Conservation (phyloP, 352 stramenopile genomes). For the Globisporangium iwayamae region DNA sequence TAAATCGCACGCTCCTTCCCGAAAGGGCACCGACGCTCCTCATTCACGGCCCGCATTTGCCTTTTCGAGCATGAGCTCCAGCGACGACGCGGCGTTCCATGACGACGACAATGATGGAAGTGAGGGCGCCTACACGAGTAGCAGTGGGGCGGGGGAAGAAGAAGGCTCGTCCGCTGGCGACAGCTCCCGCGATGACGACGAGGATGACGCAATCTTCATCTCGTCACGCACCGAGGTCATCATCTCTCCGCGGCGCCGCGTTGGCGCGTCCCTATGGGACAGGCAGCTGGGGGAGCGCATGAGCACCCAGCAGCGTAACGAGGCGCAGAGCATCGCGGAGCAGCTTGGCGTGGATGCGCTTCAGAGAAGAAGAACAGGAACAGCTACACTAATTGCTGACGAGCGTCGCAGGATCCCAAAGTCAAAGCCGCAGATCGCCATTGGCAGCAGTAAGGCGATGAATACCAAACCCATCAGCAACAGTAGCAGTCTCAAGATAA, state of each 20-base stretch:
- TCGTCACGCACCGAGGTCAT: constrained; percentile 55
- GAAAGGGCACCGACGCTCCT: not conserved
- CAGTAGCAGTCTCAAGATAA: not conserved
- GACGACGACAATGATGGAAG: too few species aligned
- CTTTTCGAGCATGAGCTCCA: constrained; percentile 1
- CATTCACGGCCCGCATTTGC: not conserved
- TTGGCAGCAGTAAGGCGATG: not conserved
- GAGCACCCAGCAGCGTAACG: not conserved
- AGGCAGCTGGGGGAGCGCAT: constrained; percentile 9
- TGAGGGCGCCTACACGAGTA: not conserved
- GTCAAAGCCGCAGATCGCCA: not conserved
- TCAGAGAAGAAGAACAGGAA: not conserved
- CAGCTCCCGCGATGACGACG: constrained; percentile 19
- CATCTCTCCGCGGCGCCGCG: constrained; percentile 42
- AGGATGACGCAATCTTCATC: constrained; percentile 56
- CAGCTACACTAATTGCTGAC: not conserved
- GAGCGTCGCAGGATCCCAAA: not conserved
- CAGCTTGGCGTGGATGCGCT: not conserved
- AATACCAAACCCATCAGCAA: not conserved
- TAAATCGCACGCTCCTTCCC: too few species aligned
- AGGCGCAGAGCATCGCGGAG: constrained; percentile 11
- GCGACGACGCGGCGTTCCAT: not conserved
- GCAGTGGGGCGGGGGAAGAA: not conserved
- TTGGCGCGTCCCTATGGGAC: constrained; percentile 16
- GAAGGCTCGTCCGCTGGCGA: not conserved